These are phyloP conservation scores for Candida ulmi DNA, from an alignment of 805 yeast species.

Conservation along the genomic window DNA sequence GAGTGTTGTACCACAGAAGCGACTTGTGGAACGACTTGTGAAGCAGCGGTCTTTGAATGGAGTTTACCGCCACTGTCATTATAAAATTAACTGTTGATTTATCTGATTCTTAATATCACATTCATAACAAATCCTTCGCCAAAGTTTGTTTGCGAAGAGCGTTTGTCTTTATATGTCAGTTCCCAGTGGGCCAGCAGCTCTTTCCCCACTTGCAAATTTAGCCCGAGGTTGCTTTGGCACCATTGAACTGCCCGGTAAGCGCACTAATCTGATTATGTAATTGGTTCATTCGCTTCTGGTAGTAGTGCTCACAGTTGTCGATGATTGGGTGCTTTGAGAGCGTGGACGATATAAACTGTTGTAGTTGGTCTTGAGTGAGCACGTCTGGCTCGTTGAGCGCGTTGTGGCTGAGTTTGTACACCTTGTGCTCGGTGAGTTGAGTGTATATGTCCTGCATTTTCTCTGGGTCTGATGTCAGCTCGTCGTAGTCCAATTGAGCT, in stretches of 20 bases:
- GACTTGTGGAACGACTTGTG: conserved; percentile 1
- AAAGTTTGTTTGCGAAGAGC: no score
- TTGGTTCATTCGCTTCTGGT: conserved; percentile 12
- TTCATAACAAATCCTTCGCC: no score
- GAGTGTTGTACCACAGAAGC: conserved; percentile 19
- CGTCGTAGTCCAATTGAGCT: neutral
- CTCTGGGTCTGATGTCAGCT: neutral
- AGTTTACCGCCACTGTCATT: neutral
- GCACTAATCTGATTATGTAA: conserved; percentile 8
- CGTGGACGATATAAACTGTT: neutral
- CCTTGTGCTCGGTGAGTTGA: neutral
- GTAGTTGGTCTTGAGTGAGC: conserved; percentile 5
- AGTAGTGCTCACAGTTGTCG: conserved; percentile 18
- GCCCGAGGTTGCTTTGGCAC: neutral
- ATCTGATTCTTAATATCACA: no score
- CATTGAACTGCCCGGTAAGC: conserved; percentile 8
- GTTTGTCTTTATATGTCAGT: neutral
- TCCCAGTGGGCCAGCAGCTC: no score
- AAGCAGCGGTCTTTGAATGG: neutral
- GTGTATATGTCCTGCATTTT: neutral
- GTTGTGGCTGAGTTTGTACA: neutral
- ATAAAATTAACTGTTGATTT: no score
- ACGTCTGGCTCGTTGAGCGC: neutral
- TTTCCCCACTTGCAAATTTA: neutral
- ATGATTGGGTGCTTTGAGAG: conserved; percentile 5